Evolutionary conservation across 441 rosid genomes (phyloP), one percentile per base, ranked within the genome.

Genomic region (Metrosideros polymorpha): DNA sequence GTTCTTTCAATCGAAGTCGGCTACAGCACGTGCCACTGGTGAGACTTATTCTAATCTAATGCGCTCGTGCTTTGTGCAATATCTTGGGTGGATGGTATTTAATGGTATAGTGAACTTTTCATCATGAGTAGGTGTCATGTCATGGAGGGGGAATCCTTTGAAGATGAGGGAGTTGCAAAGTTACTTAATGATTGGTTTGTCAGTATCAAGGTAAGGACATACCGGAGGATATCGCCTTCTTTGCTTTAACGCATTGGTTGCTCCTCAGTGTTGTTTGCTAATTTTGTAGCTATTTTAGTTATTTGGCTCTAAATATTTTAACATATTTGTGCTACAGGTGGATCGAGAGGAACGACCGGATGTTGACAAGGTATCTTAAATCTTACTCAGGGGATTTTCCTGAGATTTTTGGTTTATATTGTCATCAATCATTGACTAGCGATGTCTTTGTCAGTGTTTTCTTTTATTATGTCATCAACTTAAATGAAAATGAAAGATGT

Each of bases 1-100:
- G 87, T 54, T 87, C 87, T 88, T 84, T 89, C 66, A 79, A 89
- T 91, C 88, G 91, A 95, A 96, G 99, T 97, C 91, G 99, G 99
- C 91, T 97, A 97, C 94, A 96, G 99, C 93, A 97, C 99, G 47
- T 97, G 99, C 88, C 99, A 97, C 91, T 97, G 99, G 99, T 97
- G 91, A 96, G 96, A 59, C 49, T 76, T 71, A 71, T 39, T 71
- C n/a, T 39, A 71, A 71, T 71, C n/a, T 71, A 22, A 12, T 24
- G 79, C 79, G 3, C 47, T 71, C 13, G n/a, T 35, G 79, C 79
- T 39, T 22, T 22, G 24, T 43, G 42, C 24, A 32, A 77, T 50
- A 83, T 43, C 49, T 9, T 42, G 83, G 79, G 19, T 47, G 85
- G 47, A 59, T 25, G 49, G 55, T 27, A 29, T 82, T 85, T 86